Percentiles rank a stretch among this genome's conserved stretches.
Evolutionary conservation across 257 asterid genomes (phyloP).

Genomic region (Scutellaria galericulata): DNA sequence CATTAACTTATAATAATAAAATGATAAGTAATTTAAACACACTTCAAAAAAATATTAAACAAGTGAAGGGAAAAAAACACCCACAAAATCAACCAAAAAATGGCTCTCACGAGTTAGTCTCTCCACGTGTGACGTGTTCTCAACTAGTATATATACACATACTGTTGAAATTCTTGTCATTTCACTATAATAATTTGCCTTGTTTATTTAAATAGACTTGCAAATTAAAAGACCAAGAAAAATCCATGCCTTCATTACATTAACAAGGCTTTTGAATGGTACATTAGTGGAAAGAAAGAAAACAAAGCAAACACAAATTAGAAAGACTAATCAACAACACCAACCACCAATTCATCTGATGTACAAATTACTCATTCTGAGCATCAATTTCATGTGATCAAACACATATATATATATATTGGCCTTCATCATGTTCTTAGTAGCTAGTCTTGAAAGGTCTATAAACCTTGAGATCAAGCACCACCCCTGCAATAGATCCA

Average conservation of each 20-base stretch:
- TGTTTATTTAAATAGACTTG: not conserved
- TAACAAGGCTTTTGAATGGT: conserved; percentile 35
- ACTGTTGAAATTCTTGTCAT: not conserved
- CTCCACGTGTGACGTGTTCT: too few relatives aligned
- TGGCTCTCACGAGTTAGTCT: too few relatives aligned
- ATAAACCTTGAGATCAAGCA: conserved; percentile 59
- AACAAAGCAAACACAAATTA: conserved; percentile 19
- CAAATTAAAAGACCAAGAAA: conserved; percentile 21
- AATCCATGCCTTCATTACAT: conserved; percentile 39
- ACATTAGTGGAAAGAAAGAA: conserved; percentile 11
- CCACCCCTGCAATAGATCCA: conserved; percentile 59
- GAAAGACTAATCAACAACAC: conserved; percentile 18
- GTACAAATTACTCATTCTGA: conserved; percentile 22
- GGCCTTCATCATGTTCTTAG: not conserved
- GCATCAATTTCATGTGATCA: not conserved
- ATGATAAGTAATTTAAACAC: too few relatives aligned
- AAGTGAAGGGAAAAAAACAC: too few relatives aligned
- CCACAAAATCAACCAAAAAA: too few relatives aligned
- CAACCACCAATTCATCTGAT: conserved; percentile 31
- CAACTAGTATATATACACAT: too few relatives aligned
- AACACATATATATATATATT: not conserved
- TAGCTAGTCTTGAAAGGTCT: conserved; percentile 59
- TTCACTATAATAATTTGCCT: not conserved
- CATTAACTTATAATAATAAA: too few relatives aligned
- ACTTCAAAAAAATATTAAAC: too few relatives aligned